Percentiles rank a stretch among this genome's conserved stretches.
phyloP scores from a whole-genome alignment of 257 asterid species.

The Linaria vulgaris region DNA sequence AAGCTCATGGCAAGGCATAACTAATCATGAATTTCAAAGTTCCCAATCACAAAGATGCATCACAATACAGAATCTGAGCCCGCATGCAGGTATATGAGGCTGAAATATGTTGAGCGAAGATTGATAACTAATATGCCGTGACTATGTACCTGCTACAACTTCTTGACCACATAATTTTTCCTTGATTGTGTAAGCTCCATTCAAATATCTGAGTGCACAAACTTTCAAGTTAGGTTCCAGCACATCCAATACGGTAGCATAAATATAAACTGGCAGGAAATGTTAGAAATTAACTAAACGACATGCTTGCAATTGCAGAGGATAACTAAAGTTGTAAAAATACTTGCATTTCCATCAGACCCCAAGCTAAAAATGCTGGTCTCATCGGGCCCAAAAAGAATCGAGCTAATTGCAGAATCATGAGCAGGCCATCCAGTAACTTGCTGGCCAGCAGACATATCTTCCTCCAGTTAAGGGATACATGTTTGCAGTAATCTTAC shows the following conservation, averaged over 20 bases:
- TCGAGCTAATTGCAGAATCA: conserved; percentile 86
- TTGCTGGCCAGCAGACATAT: conserved; percentile 95
- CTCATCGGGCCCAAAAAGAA: conserved; percentile 88
- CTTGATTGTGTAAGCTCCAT: conserved; percentile 99
- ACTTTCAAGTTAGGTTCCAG: conserved; percentile 33
- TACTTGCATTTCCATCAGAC: conserved; percentile 84
- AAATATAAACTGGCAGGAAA: not conserved
- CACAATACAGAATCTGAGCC: not conserved
- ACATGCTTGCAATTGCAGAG: conserved; percentile 20
- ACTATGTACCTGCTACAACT: conserved; percentile 73
- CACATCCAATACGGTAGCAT: conserved; percentile 5
- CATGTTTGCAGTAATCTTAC: conserved; percentile 12
- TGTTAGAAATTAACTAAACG: conserved; percentile 8
- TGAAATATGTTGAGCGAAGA: conserved; percentile 11
- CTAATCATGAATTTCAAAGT: too few species aligned
- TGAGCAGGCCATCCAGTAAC: conserved; percentile 99
- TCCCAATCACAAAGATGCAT: not conserved
- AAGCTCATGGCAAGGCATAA: not conserved
- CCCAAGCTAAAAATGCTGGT: conserved; percentile 96
- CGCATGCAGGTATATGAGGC: not conserved
- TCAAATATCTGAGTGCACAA: conserved; percentile 66
- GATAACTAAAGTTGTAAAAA: conserved; percentile 26
- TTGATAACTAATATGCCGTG: conserved; percentile 4
- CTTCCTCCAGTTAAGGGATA: conserved; percentile 57
- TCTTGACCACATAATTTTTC: conserved; percentile 82